A percentile compares a stretch with the other conserved stretches of the same genome.
These are phyloP conservation scores for sweet orange (Citrus sinensis) DNA, from an alignment of 345 rosid genomes.

Conservation along the genomic window DNA sequence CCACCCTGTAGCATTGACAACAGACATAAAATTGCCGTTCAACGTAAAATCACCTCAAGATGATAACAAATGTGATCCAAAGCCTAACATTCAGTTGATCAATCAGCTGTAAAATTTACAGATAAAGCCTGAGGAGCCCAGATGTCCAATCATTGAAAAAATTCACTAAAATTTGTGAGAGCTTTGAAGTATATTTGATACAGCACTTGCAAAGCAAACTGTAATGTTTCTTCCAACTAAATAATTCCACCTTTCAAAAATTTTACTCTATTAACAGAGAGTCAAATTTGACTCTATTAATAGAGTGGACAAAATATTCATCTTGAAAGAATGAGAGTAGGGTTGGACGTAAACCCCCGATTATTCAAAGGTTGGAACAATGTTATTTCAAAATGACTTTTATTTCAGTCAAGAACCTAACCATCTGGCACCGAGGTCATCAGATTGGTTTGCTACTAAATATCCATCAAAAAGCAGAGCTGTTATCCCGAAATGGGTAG, in stretches of 20 bases:
- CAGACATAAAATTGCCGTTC: conserved; percentile 6
- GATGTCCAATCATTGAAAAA: not conserved
- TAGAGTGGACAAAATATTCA: not conserved
- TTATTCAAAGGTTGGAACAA: not conserved
- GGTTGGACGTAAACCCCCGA: not conserved
- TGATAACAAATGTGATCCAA: not conserved
- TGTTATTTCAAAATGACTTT: not conserved
- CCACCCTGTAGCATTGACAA: conserved; percentile 49
- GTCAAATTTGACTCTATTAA: not conserved
- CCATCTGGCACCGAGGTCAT: not conserved
- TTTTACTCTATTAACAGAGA: not conserved
- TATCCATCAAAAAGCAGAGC: not conserved
- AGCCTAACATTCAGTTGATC: not conserved
- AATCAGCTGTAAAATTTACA: not conserved
- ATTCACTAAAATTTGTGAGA: not conserved
- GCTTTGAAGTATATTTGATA: not conserved
- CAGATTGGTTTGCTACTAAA: not conserved
- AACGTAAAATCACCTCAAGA: conserved; percentile 6
- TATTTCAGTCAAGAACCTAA: conserved; percentile 6
- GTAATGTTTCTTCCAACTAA: not conserved
- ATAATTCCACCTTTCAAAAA: not conserved
- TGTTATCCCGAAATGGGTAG: not conserved
- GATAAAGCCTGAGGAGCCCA: not conserved
- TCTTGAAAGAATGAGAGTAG: not conserved
- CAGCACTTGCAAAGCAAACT: not conserved